Percentiles rank a stretch among this genome's conserved stretches.
Conservation (phyloP, 257 asterid species). For the Jasminum sambac region DNA sequence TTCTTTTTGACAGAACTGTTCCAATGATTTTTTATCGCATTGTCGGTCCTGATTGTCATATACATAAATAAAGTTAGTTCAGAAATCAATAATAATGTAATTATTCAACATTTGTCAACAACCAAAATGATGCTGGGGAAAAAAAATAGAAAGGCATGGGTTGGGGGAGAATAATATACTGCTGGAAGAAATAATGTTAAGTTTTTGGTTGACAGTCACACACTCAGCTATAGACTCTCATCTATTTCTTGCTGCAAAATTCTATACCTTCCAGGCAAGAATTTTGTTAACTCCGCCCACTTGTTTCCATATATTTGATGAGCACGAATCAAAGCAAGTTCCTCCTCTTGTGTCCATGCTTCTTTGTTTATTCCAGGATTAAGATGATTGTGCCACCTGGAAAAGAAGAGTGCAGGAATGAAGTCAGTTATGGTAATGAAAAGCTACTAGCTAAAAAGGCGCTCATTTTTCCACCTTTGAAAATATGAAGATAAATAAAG, state of each 20-base stretch:
- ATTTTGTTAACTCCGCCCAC: slow-evolving; percentile 95
- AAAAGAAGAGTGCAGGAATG: slow-evolving; percentile 20
- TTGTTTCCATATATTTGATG: slow-evolving; percentile 91
- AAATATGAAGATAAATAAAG: background rate
- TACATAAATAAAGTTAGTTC: slow-evolving; percentile 23
- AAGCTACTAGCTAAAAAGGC: background rate
- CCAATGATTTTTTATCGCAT: slow-evolving; percentile 92
- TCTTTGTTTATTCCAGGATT: slow-evolving; percentile 88
- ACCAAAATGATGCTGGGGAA: too few species aligned
- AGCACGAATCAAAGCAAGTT: slow-evolving; percentile 77
- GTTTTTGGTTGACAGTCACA: slow-evolving; percentile 16
- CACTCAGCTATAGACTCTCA: slow-evolving; percentile 14
- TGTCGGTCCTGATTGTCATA: slow-evolving; percentile 74
- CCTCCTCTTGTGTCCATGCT: slow-evolving; percentile 97
- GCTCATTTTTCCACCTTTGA: background rate
- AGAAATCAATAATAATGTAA: slow-evolving; percentile 22
- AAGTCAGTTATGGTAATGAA: slow-evolving; percentile 10
- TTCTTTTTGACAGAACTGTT: slow-evolving; percentile 95
- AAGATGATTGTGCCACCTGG: slow-evolving; percentile 98
- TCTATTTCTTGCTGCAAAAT: slow-evolving; percentile 24
- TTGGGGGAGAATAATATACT: background rate
- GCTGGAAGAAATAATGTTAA: slow-evolving; percentile 11
- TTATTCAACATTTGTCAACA: background rate
- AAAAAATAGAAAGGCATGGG: too few species aligned
- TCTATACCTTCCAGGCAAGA: slow-evolving; percentile 88